These are phyloP conservation scores for Termitomyces sp. DNA, from an alignment of 768 basidiomycete species.

Conservation along the genomic window DNA sequence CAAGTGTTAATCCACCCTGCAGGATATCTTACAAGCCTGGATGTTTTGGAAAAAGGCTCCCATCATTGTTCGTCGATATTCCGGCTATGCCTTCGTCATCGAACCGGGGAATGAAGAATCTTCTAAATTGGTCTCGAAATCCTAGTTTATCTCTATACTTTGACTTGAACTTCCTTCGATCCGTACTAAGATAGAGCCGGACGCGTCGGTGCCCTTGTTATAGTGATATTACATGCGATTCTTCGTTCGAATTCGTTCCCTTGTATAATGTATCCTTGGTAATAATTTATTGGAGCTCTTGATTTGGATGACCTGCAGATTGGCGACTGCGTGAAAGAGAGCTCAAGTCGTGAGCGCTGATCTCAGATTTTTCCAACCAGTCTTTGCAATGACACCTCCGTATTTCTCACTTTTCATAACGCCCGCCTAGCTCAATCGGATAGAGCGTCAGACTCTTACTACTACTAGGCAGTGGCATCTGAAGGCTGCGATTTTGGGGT, in stretches of 20 bases:
- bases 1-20: neutral
- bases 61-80: neutral
- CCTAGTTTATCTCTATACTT: neutral
- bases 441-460: slow-evolving; percentile 52
- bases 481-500: no score
- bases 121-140: neutral
- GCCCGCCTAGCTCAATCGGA: slow-evolving; percentile 63
- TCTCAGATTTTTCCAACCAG: no score
- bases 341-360: neutral
- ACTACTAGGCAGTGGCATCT: slow-evolving; percentile 31
- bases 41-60: neutral
- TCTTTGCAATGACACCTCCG: no score
- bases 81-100: neutral
- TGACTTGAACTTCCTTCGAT: neutral
- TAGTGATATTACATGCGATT: neutral
- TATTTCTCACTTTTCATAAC: neutral
- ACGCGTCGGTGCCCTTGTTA: neutral
- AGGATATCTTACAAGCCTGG: neutral
- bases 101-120: neutral
- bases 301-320: neutral
- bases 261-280: neutral
- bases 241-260: neutral
- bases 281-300: neutral
- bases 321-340: neutral
- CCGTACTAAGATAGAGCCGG: neutral